These are phyloP conservation scores for Leptomonas pyrrhocoris DNA, from an alignment of 208 protist species.

Conservation along the genomic window DNA sequence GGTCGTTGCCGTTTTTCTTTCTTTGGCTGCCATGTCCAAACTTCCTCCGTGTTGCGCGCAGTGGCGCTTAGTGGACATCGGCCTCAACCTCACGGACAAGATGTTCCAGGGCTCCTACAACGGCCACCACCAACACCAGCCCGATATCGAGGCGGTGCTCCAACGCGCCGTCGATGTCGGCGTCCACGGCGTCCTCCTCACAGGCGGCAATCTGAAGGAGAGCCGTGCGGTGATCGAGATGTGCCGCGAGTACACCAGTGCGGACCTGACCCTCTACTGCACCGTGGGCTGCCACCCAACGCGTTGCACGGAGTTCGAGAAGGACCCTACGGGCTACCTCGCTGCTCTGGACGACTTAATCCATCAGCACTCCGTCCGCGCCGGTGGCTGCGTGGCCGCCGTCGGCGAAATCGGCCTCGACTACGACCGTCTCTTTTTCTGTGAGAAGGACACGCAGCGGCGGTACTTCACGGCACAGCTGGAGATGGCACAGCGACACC, in stretches of 20 bases:
- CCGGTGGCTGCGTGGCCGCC: slow-evolving; percentile 77
- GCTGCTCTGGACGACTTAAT: slow-evolving; percentile 56
- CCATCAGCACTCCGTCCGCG: slow-evolving; percentile 45
- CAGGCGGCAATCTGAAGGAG: slow-evolving; percentile 63
- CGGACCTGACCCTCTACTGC: slow-evolving; percentile 46
- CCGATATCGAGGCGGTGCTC: slow-evolving; percentile 71
- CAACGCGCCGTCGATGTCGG: slow-evolving; percentile 51
- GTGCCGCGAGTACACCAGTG: slow-evolving; percentile 49
- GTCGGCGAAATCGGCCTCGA: slow-evolving; percentile 91
- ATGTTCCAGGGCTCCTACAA: slow-evolving; percentile 86
- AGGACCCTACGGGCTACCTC: slow-evolving; percentile 62
- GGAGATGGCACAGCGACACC: slow-evolving; percentile 72
- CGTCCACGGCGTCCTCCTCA: slow-evolving; percentile 78
- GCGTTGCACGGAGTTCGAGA: slow-evolving; percentile 73
- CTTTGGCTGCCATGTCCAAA: background rate
- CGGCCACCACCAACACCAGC: slow-evolving; percentile 46
- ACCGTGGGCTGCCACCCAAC: slow-evolving; percentile 93
- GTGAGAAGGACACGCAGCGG: slow-evolving; percentile 84
- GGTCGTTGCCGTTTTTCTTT: background rate
- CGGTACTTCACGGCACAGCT: slow-evolving; percentile 86
- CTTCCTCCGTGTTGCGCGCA: slow-evolving; percentile 17
- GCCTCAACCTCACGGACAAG: slow-evolving; percentile 82
- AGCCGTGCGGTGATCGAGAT: slow-evolving; percentile 64
- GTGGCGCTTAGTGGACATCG: slow-evolving; percentile 83
- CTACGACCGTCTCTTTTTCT: slow-evolving; percentile 95